phyloP scores from a whole-genome alignment of 768 basidiomycete genomes.

The Flagelloscypha sp. region DNA sequence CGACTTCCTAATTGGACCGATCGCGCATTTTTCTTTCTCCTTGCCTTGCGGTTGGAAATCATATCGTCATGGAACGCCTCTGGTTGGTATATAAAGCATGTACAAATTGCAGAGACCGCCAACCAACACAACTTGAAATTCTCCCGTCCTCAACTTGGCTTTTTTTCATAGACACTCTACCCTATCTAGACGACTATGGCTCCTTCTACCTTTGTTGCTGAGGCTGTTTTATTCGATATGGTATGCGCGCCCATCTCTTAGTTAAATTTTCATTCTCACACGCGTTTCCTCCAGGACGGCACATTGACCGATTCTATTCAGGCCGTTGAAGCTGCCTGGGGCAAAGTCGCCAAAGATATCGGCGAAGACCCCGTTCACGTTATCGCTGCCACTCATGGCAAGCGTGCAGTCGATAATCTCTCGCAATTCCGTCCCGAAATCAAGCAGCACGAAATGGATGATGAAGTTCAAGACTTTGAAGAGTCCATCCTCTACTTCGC shows the following conservation, averaged over 20 bases:
- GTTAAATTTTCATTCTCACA: constrained; percentile 16
- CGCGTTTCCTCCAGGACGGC: constrained; percentile 39
- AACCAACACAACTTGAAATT: no score
- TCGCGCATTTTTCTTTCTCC: no score
- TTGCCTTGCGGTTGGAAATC: no score
- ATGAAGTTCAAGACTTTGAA: constrained; percentile 54
- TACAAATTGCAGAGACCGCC: no score
- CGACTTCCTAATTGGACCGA: no score
- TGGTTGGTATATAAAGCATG: no score
- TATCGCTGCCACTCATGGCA: constrained; percentile 71
- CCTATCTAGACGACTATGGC: no score
- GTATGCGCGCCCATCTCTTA: constrained; percentile 24
- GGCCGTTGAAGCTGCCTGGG: constrained; percentile 71
- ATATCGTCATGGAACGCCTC: no score
- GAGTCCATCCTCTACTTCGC: constrained; percentile 58
- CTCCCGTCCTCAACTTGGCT: no score
- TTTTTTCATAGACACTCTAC: no score
- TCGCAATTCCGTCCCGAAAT: constrained; percentile 51
- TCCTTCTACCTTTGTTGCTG: constrained; percentile 42
- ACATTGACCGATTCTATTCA: constrained; percentile 69
- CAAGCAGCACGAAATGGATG: constrained; percentile 46
- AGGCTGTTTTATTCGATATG: constrained; percentile 65
- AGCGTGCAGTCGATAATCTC: constrained; percentile 71
- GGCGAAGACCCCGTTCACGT: constrained; percentile 59
- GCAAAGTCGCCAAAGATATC: constrained; percentile 60